These are phyloP conservation scores for Speleostelium caveatum DNA, from an alignment of 78 protist species.

Conservation along the genomic window DNA sequence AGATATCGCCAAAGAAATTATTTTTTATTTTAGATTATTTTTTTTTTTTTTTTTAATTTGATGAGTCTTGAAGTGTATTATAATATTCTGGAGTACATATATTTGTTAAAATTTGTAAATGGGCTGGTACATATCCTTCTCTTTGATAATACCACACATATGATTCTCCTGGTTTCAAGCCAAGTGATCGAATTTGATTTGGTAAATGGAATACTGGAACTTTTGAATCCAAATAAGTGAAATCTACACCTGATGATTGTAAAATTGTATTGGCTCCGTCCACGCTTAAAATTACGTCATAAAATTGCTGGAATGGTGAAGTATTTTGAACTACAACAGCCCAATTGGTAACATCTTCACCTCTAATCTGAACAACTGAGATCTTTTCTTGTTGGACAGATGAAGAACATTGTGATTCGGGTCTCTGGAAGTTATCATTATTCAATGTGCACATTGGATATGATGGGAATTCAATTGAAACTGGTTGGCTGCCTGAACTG, in stretches of 20 bases:
- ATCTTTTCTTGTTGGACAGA: conserved; percentile 7
- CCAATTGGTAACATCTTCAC: neutral
- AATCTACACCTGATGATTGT: neutral
- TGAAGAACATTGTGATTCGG: neutral
- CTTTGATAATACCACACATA: conserved; percentile 16
- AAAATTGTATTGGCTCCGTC: neutral
- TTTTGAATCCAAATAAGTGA: neutral
- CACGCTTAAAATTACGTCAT: neutral
- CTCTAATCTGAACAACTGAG: neutral
- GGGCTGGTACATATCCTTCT: neutral
- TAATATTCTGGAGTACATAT: conserved; percentile 37
- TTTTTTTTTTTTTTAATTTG: no score
- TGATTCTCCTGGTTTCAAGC: conserved; percentile 12
- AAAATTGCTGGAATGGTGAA: conserved; percentile 22
- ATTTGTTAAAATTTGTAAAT: neutral
- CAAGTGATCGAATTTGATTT: neutral
- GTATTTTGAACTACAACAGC: conserved; percentile 24
- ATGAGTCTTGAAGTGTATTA: no score
- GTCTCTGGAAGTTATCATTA: neutral
- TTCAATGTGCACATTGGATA: neutral
- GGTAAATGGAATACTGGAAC: conserved; percentile 14
- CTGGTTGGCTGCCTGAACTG: neutral
- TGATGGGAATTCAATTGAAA: neutral
- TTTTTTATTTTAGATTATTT: no score
- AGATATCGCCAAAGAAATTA: no score